Base-by-base conservation (phyloP, 1,284 basidiomycete genomes). In the Anthracocystis setariae region DNA sequence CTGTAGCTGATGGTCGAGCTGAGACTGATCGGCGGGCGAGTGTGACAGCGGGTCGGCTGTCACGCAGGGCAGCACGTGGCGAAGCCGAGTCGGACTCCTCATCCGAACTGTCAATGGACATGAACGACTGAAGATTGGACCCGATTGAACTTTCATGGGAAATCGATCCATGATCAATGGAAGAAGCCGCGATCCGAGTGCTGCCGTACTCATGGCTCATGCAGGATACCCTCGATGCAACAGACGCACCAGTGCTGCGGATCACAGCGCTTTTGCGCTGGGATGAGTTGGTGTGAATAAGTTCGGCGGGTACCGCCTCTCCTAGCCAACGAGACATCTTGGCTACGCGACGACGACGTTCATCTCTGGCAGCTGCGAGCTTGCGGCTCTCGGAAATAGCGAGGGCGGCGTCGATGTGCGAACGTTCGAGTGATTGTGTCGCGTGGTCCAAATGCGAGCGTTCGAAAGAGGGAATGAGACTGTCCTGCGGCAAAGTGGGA, bases 311-410 rank as follows among this genome's bases (percentile, higher is more conserved):
- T 9, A 73, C 63, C 13, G 64, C 63, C 52, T 73, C 74, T 24
- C 76, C 76, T 15, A 78, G 73, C 76, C 74, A 78, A 12, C 69
- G 65, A 33, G 67, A 67, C 61, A 78, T 72, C 49, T 78, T 78
- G 33, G 69, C 73, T 13, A 78, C 57, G 21, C 62, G 61, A 32
- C 65, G 58, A 18, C 75, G 56, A 12, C 75, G 68, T 39, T 75
- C 76, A 8, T 74, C 74, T 37, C 74, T 56, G 13, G 54, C 51
- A 27, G 51, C 57, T 8, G 63, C 60, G 5, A 63, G 23, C 44
- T 62, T 57, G 24, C 62, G 57, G 38, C 62, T 52, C 39, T 71
- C 68, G 0, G 62, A 61, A 20, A 48, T 37, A 46, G 47, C 62
- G 15, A 58, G 39, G n/a, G 35, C 62, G 18, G 48, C 62, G 9